phyloP scores from a whole-genome alignment of 1,139 yeast species.

The Scheffersomyces parashehatae region DNA sequence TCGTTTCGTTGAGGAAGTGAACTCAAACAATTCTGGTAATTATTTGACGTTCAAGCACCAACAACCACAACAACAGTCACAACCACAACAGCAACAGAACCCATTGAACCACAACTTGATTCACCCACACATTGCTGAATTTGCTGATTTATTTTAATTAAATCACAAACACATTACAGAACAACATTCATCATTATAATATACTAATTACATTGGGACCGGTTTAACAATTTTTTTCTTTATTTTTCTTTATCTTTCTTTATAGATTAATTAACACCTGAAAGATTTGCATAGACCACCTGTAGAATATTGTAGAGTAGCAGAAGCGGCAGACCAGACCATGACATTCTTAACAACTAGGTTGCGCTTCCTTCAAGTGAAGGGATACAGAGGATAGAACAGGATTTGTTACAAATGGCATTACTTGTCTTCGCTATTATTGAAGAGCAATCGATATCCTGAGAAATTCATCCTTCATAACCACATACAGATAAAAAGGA shows the following conservation, averaged over 20 bases:
- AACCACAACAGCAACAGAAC: slow-evolving; percentile 6
- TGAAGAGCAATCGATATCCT: no score
- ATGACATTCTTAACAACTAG: no score
- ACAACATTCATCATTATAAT: neutral
- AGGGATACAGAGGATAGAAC: no score
- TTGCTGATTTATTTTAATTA: slow-evolving; percentile 46
- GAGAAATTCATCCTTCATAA: no score
- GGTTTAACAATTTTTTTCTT: neutral
- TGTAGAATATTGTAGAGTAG: no score
- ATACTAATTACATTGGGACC: neutral
- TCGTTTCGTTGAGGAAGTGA: neutral
- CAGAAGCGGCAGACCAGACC: no score
- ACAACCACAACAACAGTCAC: slow-evolving; percentile 7
- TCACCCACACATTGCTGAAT: slow-evolving; percentile 50
- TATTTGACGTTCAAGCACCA: neutral
- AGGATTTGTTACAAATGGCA: no score
- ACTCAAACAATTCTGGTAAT: slow-evolving; percentile 1
- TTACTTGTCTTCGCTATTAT: no score
- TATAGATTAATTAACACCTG: neutral
- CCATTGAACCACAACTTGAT: slow-evolving; percentile 21
- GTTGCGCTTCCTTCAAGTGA: no score
- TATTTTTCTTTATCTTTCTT: neutral
- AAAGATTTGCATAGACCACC: neutral
- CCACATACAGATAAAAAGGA: no score
- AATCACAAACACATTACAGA: neutral